Conservation (phyloP, 2,329 filamentous ascomycete genomes). For the Ophiostoma quercus region DNA sequence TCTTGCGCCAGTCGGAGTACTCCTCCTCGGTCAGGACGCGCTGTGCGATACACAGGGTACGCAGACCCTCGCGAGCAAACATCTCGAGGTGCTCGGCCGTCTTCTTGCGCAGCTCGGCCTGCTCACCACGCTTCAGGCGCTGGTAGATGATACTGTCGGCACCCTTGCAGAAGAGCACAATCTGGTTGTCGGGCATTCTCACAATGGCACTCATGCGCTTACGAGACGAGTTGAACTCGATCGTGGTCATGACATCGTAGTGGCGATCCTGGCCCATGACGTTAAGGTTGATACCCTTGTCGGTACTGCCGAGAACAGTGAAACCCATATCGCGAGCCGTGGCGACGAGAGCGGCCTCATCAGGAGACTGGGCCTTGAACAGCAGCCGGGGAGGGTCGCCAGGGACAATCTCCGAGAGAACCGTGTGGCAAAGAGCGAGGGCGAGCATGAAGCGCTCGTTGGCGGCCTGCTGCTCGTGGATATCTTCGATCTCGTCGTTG, state of each 20-base stretch:
- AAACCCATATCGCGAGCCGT: conserved; percentile 95
- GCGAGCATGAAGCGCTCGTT: conserved; percentile 92
- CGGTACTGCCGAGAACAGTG: conserved; percentile 75
- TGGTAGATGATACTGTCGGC: conserved; percentile 97
- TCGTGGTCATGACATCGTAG: conserved; percentile 85
- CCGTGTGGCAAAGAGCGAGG: conserved; percentile 91
- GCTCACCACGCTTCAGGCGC: conserved; percentile 76
- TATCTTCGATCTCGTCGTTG: conserved; percentile 54
- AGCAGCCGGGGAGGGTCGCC: conserved; percentile 88
- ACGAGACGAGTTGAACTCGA: conserved; percentile 94
- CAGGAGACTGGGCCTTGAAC: conserved; percentile 95
- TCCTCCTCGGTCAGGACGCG: conserved; percentile 74
- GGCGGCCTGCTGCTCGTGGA: conserved; percentile 62
- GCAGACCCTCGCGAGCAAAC: conserved; percentile 91
- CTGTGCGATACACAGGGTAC: conserved; percentile 90
- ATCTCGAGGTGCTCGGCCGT: conserved; percentile 95
- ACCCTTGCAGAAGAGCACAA: conserved; percentile 93
- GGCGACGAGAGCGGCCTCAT: conserved; percentile 88
- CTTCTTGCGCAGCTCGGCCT: conserved; percentile 71
- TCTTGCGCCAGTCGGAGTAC: conserved; percentile 76
- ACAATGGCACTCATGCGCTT: conserved; percentile 98
- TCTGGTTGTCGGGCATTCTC: conserved; percentile 83
- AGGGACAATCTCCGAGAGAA: conserved; percentile 82
- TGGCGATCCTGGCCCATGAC: conserved; percentile 78
- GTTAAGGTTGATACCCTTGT: conserved; percentile 79